Percentiles rank a stretch among this genome's conserved stretches.
These are phyloP conservation scores for Antrodiella citrinella DNA, from an alignment of 768 basidiomycete genomes.

Conservation along the genomic window DNA sequence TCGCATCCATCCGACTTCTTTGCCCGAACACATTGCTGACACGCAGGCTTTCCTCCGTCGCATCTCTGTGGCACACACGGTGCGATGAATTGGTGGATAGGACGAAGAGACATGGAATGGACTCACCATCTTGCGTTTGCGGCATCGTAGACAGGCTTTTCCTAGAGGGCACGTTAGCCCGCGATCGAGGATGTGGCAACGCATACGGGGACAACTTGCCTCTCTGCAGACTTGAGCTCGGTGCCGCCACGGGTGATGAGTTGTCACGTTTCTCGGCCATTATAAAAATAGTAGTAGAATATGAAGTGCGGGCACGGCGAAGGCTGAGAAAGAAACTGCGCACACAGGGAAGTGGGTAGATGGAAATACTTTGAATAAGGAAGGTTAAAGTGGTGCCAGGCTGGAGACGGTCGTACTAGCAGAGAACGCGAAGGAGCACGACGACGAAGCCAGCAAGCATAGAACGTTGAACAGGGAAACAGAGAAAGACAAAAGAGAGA, in stretches of 20 bases:
- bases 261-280: conserved; percentile 23
- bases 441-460: neutral
- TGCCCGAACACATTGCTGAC: conserved; percentile 70
- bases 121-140: conserved; percentile 44
- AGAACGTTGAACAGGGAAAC: conserved; percentile 6
- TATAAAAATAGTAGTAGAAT: conserved; percentile 21
- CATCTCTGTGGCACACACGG: conserved; percentile 45
- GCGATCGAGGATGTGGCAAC: conserved; percentile 3
- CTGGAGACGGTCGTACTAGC: neutral
- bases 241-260: conserved; percentile 13
- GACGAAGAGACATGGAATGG: neutral
- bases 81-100: neutral
- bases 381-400: conserved; percentile 3
- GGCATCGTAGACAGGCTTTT: conserved; percentile 46
- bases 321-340: conserved; percentile 16
- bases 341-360: conserved; percentile 16
- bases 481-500: conserved; percentile 5
- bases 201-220: conserved; percentile 11
- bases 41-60: conserved; percentile 69
- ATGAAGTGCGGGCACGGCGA: too few species aligned
- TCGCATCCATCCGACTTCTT: conserved; percentile 72
- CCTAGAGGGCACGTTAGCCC: conserved; percentile 26
- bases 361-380: conserved; percentile 5
- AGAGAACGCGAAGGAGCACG: neutral
- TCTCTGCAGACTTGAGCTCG: conserved; percentile 20